phyloP scores from a whole-genome alignment of 2,329 filamentous ascomycete species.

The Berkeleyomyces basicola region DNA sequence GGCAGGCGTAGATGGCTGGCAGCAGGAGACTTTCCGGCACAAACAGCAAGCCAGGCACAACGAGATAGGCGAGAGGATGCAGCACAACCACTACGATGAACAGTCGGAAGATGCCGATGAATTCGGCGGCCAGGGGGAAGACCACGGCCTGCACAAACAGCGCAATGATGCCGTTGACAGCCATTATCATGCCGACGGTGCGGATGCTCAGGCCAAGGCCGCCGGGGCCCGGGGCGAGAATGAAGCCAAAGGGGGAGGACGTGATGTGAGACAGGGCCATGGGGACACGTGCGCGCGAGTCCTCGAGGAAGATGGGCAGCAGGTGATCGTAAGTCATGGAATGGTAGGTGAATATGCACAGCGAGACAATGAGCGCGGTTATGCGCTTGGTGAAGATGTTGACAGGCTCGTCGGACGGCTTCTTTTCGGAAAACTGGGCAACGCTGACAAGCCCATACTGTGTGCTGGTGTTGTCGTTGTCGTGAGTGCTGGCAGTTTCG shows the following conservation, averaged over 20 bases:
- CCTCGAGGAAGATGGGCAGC: slow-evolving; percentile 83
- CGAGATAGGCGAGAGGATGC: slow-evolving; percentile 44
- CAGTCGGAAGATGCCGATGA: slow-evolving; percentile 40
- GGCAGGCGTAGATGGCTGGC: slow-evolving; percentile 40
- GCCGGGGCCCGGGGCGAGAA: slow-evolving; percentile 29
- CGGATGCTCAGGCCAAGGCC: slow-evolving; percentile 47
- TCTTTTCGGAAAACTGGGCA: slow-evolving; percentile 18
- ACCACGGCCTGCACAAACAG: slow-evolving; percentile 42
- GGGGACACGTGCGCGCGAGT: slow-evolving; percentile 37
- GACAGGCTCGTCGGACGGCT: slow-evolving; percentile 15
- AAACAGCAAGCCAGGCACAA: slow-evolving; percentile 41
- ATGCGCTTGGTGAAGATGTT: slow-evolving; percentile 14
- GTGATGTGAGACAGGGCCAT: slow-evolving; percentile 19
- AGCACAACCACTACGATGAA: slow-evolving; percentile 41
- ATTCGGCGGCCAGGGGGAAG: slow-evolving; percentile 43
- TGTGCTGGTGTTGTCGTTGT: background rate
- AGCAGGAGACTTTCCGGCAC: slow-evolving; percentile 35
- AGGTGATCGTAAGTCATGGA: slow-evolving; percentile 91
- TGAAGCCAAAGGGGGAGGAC: slow-evolving; percentile 14
- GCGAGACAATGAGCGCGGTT: slow-evolving; percentile 47
- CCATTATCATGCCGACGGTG: slow-evolving; percentile 44
- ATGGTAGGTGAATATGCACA: slow-evolving; percentile 87
- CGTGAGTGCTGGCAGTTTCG: slow-evolving; percentile 36
- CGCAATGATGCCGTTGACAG: slow-evolving; percentile 40
- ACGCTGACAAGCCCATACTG: background rate